Evolutionary conservation across 257 asterid genomes (phyloP), one percentile per base, ranked within the genome.

Genomic region (Thymus quinquecostatus): DNA sequence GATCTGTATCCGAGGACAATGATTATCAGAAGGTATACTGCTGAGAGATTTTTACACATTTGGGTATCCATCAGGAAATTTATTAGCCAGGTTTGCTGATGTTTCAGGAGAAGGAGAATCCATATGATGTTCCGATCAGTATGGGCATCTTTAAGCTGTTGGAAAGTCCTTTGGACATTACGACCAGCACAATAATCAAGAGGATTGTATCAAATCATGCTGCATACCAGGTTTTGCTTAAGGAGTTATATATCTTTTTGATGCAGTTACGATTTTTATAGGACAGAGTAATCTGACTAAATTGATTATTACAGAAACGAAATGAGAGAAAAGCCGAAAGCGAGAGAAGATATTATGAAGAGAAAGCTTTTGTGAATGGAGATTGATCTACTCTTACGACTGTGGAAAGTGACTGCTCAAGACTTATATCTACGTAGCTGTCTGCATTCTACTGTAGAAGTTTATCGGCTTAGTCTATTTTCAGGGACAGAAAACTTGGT

Each of bases 191-290:
- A 5, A 91, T 91, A 70, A 91, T 91, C 76, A 87, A 73, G 90
- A 89, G 98, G 87, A 91, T 91, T 40, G 96, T 93, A 32, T 86
- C 96, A 44, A 93, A 93, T 78, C 96, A 93, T 62, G 97, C 91
- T 61, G 96, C 97, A 2, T 93, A 84, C 82, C 96, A 91, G 98
- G 96, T 93, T 72, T 77, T 64, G 60, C 44, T 58, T 43, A 12
- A 28, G 10, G 29, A 72, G 55, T 54, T 71, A 11, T 71, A 11
- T 62, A 57, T 82, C 45, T 61, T 41, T 5, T n/a, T 57, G 62
- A 6, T 1, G 27, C 72, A n/a, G 60, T 34, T 40, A 41, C 60
- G 53, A 38, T 44, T 66, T 5, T 72, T 68, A 51, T 62, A 34
- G 74, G 69, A 69, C 55, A 57, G 57, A 10, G 50, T 55, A 44